Conservation (phyloP, 768 basidiomycete species). For the Tricholoma matsutake region DNA sequence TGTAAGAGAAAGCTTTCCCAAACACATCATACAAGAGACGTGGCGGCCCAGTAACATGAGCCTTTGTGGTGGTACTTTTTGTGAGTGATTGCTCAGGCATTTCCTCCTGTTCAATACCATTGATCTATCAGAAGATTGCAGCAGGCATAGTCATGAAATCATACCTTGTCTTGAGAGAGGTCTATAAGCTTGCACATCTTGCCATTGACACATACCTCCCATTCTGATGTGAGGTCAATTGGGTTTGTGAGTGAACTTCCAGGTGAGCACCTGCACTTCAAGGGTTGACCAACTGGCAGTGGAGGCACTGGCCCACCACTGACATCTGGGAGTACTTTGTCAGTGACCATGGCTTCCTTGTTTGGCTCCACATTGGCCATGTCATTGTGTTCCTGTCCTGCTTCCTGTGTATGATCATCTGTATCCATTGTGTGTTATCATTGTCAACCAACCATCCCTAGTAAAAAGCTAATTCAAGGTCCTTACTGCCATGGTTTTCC, state of each 20-base stretch:
- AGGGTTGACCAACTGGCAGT: neutral
- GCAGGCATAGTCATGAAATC: no score
- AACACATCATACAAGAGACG: neutral
- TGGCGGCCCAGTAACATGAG: neutral
- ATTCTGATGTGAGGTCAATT: neutral
- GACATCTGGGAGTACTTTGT: neutral
- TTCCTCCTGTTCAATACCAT: no score
- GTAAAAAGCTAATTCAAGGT: neutral
- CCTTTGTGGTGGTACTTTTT: neutral
- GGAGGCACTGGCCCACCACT: neutral
- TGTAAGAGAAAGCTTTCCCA: neutral
- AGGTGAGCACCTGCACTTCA: neutral
- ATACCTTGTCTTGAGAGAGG: no score
- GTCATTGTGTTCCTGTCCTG: neutral
- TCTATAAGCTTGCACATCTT: neutral
- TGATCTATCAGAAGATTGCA: no score
- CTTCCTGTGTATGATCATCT: neutral
- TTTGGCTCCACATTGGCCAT: neutral
- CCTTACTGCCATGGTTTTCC: neutral
- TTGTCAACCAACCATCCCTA: neutral
- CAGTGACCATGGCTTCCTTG: neutral
- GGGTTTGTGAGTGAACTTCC: neutral
- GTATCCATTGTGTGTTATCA: neutral
- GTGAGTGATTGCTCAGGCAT: no score
- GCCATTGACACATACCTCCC: neutral